Percentiles rank a stretch among this genome's conserved stretches.
Conservation (phyloP, 129 eudicot species). For the Centaurea solstitialis region DNA sequence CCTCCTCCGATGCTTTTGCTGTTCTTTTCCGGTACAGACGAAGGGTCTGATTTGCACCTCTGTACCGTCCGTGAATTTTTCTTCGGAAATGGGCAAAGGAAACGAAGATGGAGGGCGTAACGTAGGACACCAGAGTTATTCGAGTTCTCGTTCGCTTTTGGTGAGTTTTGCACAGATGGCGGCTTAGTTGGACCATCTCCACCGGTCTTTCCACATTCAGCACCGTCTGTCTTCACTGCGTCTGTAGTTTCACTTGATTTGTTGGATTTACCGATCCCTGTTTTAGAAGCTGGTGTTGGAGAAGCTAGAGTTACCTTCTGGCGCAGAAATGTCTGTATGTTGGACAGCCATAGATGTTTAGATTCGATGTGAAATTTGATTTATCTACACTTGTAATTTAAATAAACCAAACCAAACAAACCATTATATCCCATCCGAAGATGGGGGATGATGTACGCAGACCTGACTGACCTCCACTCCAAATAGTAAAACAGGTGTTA, state of each 20-base stretch:
- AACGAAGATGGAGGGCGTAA: conserved; percentile 93
- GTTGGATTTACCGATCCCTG: conserved; percentile 26
- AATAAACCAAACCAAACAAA: not conserved
- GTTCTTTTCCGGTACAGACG: conserved; percentile 45
- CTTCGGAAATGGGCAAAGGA: conserved; percentile 68
- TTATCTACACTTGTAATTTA: not conserved
- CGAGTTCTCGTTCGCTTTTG: conserved; percentile 60
- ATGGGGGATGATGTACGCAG: too few species aligned
- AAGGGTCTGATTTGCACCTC: conserved; percentile 67
- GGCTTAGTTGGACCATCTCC: conserved; percentile 16
- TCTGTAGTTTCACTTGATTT: conserved; percentile 13
- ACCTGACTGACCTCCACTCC: too few species aligned
- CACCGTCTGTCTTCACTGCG: conserved; percentile 9
- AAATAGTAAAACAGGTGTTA: too few species aligned
- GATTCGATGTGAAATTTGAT: not conserved
- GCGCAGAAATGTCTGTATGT: conserved; percentile 78
- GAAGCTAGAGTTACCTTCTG: conserved; percentile 81
- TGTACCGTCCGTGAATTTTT: conserved; percentile 43
- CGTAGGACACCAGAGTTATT: conserved; percentile 75
- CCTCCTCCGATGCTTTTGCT: conserved; percentile 34
- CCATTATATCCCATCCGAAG: not conserved
- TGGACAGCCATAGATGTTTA: not conserved
- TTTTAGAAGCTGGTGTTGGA: conserved; percentile 32
- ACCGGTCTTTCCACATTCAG: conserved; percentile 8
- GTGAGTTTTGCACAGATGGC: conserved; percentile 40